phyloP scores from a whole-genome alignment of 352 stramenopile species.

The Elongisporangium senticosum region DNA sequence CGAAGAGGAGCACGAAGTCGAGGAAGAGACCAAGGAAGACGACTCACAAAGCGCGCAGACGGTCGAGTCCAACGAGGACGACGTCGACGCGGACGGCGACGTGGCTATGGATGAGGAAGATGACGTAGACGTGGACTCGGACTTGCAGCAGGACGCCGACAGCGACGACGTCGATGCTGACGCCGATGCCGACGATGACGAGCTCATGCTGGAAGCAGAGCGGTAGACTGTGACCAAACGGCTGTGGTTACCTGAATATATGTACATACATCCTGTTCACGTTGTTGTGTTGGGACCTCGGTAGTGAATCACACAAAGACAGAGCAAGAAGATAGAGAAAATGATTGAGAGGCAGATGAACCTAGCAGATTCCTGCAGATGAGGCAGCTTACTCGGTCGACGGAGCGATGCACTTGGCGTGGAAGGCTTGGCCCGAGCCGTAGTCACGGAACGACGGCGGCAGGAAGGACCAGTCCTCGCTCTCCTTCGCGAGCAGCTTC shows the following conservation, averaged over 20 bases:
- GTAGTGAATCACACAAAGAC: not conserved
- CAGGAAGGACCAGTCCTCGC: conserved; percentile 72
- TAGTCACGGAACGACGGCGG: conserved; percentile 86
- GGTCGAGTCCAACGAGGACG: conserved; percentile 4
- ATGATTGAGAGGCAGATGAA: conserved; percentile 4
- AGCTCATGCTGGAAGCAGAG: not conserved
- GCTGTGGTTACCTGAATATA: not conserved
- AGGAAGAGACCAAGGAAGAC: conserved; percentile 10
- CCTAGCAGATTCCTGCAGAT: not conserved
- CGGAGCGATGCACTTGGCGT: conserved; percentile 70
- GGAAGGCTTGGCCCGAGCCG: conserved; percentile 70
- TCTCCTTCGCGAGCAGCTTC: conserved; percentile 80
- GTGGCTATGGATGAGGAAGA: conserved; percentile 32
- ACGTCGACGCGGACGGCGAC: conserved; percentile 12
- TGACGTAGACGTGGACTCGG: conserved; percentile 19
- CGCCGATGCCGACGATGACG: not conserved
- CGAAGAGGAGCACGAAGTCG: conserved; percentile 19
- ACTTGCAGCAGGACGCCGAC: not conserved
- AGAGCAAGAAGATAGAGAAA: conserved; percentile 7
- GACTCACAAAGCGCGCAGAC: conserved; percentile 4
- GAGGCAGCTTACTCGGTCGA: conserved; percentile 26
- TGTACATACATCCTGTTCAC: not conserved
- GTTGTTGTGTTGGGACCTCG: no score
- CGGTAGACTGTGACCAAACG: not conserved
- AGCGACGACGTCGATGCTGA: not conserved